Evolutionary conservation across 2,329 filamentous ascomycete species (phyloP), one percentile per base, ranked within the genome.

Genomic region (Cyclaneusma minus): DNA sequence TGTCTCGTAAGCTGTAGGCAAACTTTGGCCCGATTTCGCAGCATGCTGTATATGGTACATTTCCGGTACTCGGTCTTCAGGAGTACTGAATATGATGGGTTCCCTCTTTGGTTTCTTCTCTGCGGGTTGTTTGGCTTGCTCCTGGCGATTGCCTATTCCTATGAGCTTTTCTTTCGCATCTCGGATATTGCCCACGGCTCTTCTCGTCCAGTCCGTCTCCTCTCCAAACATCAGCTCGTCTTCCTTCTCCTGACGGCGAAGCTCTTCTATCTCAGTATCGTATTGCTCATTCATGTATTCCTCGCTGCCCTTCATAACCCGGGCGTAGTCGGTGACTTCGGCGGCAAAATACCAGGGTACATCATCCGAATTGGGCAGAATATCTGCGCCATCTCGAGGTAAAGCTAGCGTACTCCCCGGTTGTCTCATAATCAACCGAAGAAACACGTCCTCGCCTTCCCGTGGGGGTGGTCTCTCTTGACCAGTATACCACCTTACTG

Each of bases 341-440:
- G 83, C 84, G 5, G 82, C 83, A 52, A 89, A 84, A 49, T 91
- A 83, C 89, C 89, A 98, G 0, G 89, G 89, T 18, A 95, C 70
- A 42, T 85, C 78, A 26, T 87, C 73, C 6, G 68, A 68, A 12
- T 68, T 63, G 16, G 65, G 64, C 15, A 83, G 58, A 3, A 69
- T 62, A 37, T 89, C 79, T 3, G 71, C 70, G 4, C 64, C 64
- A 48, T 94, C 87, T 36, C 78, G 68, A 7, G 89, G 89, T 37
- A 98, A 61, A 3, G 87, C 87, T 32, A 95, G 60, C 2, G 83
- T 94, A 40, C 79, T 92, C 28, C 73, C 71, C 11, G 81, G 67
- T 29, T 76, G 69, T 34, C 89, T 66, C 56, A 78, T 78, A 51
- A 95, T 81, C 30, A 98, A 59, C 27, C 87, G 71, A 23, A 98